A percentile compares a stretch with the other conserved stretches of the same genome.
Evolutionary conservation across 2,329 filamentous ascomycete genomes (phyloP).

Genomic region (Pseudopyrenochaeta lycopersici): DNA sequence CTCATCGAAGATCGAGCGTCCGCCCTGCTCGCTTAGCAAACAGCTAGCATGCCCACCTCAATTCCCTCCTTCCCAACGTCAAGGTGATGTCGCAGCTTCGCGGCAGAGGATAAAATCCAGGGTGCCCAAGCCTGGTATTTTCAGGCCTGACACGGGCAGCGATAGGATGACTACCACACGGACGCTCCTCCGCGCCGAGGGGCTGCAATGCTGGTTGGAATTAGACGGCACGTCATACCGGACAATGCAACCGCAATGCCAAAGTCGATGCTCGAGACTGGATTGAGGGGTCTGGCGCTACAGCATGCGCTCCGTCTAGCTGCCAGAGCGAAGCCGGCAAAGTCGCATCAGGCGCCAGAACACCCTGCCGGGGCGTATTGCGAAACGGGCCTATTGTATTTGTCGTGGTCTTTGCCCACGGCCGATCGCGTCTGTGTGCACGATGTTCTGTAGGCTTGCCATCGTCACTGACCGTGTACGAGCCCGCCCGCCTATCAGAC

Average conservation of each 20-base stretch:
- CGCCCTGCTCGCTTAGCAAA: background rate
- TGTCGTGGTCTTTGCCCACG: background rate
- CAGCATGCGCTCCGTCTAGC: background rate
- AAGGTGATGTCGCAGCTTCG: too few relatives aligned
- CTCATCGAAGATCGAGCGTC: background rate
- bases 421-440: background rate
- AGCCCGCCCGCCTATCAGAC: background rate
- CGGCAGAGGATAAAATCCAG: background rate
- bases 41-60: too few relatives aligned
- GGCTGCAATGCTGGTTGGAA: too few relatives aligned
- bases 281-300: background rate
- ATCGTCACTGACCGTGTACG: background rate
- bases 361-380: constrained; percentile 1
- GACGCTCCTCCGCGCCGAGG: too few relatives aligned
- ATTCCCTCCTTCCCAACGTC: too few relatives aligned
- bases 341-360: background rate
- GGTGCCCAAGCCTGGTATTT: too few relatives aligned
- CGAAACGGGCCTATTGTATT: constrained; percentile 18
- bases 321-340: background rate
- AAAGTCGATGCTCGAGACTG: background rate
- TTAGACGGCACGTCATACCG: too few relatives aligned
- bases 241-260: too few relatives aligned
- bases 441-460: background rate
- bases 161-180: too few relatives aligned
- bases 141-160: too few relatives aligned